A percentile compares a stretch with the other conserved stretches of the same genome.
Conservation (phyloP, 768 basidiomycete genomes). For the Tylopilus vinaceipallidus region DNA sequence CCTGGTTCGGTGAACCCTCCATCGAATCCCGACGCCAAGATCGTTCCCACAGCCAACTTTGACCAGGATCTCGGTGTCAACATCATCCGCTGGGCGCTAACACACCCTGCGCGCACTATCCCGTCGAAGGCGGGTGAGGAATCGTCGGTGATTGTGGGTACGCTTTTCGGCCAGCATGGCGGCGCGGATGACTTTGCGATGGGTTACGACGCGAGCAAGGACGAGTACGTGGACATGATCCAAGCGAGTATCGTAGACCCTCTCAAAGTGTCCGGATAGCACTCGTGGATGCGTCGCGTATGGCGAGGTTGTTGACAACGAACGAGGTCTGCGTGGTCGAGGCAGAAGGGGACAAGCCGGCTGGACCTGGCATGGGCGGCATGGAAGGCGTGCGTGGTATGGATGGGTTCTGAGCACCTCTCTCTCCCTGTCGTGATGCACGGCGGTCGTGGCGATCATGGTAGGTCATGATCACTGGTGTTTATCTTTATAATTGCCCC, state of each 20-base stretch:
- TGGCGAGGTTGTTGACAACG: conserved; percentile 91
- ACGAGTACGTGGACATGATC: conserved; percentile 95
- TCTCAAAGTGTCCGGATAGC: conserved; percentile 95
- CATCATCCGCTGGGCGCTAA: conserved; percentile 86
- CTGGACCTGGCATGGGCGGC: conserved; percentile 56
- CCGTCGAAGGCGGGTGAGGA: conserved; percentile 95
- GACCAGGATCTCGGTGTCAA: conserved; percentile 95
- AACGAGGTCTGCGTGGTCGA: conserved; percentile 93
- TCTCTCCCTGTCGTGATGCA: no score
- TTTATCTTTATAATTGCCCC: no score
- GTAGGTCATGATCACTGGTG: no score
- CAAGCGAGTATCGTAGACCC: conserved; percentile 93
- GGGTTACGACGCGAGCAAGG: conserved; percentile 91
- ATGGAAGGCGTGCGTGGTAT: conserved; percentile 61
- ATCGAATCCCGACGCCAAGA: conserved; percentile 54
- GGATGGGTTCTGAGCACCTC: conserved; percentile 44
- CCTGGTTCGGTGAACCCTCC: conserved; percentile 47
- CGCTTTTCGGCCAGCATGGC: conserved; percentile 68
- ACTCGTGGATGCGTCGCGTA: conserved; percentile 87
- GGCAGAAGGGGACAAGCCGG: conserved; percentile 75
- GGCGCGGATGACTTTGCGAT: conserved; percentile 73
- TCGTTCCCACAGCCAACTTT: conserved; percentile 85
- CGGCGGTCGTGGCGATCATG: no score
- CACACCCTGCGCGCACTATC: conserved; percentile 83
- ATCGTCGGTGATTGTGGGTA: conserved; percentile 88